A percentile compares a stretch with the other conserved stretches of the same genome.
phyloP scores from a whole-genome alignment of 1,139 yeast genomes.

The Entelexis paramagnoliae region DNA sequence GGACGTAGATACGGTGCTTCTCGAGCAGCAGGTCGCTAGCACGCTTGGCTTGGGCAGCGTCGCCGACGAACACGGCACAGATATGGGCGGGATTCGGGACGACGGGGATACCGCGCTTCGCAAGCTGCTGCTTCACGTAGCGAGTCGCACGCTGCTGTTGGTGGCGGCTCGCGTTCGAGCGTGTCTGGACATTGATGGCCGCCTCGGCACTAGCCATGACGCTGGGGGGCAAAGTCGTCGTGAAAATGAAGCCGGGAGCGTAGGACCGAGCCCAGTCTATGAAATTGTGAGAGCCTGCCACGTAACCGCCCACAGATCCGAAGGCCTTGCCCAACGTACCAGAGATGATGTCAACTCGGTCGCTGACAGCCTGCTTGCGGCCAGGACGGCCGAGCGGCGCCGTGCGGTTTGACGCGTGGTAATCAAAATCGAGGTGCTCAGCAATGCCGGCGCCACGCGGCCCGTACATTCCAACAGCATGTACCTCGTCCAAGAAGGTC shows the following conservation, averaged over 20 bases:
- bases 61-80: constrained; percentile 89
- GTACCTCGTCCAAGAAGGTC: constrained; percentile 95
- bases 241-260: constrained; percentile 95
- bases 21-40: constrained; percentile 84
- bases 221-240: constrained; percentile 95
- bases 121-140: constrained; percentile 67
- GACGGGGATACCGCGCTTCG: constrained; percentile 74
- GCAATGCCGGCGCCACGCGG: constrained; percentile 99
- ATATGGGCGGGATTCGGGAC: constrained; percentile 97
- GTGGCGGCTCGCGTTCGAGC: constrained; percentile 65
- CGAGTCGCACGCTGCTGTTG: constrained; percentile 78
- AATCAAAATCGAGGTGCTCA: constrained; percentile 82
- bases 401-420: constrained; percentile 55
- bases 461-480: constrained; percentile 98
- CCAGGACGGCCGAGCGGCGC: constrained; percentile 33
- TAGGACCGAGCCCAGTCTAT: constrained; percentile 94
- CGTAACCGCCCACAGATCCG: constrained; percentile 96
- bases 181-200: constrained; percentile 76
- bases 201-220: constrained; percentile 91
- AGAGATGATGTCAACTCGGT: constrained; percentile 87
- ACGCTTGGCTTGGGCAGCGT: constrained; percentile 79
- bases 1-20: constrained; percentile 83
- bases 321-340: constrained; percentile 96
- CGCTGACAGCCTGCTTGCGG: constrained; percentile 52
- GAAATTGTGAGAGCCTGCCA: constrained; percentile 74